Percentiles rank a stretch among this genome's conserved stretches.
Conservation (phyloP, 2,329 filamentous ascomycete genomes). For the Colletotrichum liaoningense region DNA sequence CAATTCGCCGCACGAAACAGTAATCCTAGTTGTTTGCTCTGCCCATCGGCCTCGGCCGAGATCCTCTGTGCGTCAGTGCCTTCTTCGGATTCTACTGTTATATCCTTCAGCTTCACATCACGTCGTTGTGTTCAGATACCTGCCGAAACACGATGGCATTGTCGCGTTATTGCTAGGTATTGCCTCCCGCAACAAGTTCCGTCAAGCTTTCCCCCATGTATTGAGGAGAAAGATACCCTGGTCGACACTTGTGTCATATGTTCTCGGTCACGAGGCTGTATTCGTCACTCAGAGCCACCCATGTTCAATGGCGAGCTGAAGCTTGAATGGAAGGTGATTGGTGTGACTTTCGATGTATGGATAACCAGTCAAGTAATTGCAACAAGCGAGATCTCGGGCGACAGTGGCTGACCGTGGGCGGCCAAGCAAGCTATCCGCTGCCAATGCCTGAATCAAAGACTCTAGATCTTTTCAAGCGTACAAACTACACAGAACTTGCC, state of each 20-base stretch:
- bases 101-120: not conserved
- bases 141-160: too few relatives aligned
- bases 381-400: constrained; percentile 3
- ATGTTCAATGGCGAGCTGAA: not conserved
- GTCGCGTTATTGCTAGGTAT: not conserved
- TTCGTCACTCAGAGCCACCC: constrained; percentile 18
- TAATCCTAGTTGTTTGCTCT: not conserved
- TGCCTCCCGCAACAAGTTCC: too few relatives aligned
- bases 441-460: not conserved
- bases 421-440: not conserved
- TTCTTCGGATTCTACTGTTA: not conserved
- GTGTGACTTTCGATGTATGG: not conserved
- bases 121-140: constrained; percentile 1
- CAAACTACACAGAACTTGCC: not conserved
- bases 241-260: constrained; percentile 10
- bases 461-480: not conserved
- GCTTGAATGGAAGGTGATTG: not conserved
- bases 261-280: constrained; percentile 27
- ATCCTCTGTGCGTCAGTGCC: not conserved
- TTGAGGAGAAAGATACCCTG: not conserved
- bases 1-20: constrained; percentile 11
- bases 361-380: constrained; percentile 1
- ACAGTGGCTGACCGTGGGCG: not conserved
- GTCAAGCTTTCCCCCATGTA: not conserved
- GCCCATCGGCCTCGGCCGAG: constrained; percentile 8